phyloP scores from a whole-genome alignment of 2,329 filamentous ascomycete genomes.

The Incumbomyces delicatus region DNA sequence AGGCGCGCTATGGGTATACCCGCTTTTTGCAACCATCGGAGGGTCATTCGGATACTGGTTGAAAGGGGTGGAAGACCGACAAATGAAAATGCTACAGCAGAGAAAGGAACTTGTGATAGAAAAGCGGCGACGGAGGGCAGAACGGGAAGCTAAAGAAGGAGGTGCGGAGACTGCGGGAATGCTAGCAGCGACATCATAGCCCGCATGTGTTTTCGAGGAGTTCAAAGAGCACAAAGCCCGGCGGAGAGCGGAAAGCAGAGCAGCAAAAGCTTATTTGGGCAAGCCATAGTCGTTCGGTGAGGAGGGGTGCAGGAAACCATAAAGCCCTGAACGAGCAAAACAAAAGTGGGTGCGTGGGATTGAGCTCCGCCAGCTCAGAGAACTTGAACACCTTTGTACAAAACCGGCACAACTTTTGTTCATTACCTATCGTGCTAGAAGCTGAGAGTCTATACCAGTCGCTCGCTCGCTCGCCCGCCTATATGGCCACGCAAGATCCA shows the following conservation, averaged over 20 bases:
- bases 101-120: conserved; percentile 74
- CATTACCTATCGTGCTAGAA: conserved; percentile 11
- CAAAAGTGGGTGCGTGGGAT: too few species aligned
- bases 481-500: conserved; percentile 8
- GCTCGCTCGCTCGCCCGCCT: conserved; percentile 4
- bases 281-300: not conserved
- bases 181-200: conserved; percentile 19
- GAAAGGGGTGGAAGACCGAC: conserved; percentile 75
- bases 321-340: too few species aligned
- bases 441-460: conserved; percentile 17
- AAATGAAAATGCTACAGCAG: conserved; percentile 65
- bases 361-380: too few species aligned
- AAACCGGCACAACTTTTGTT: conserved; percentile 7
- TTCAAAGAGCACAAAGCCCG: not conserved
- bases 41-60: conserved; percentile 97
- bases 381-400: too few species aligned
- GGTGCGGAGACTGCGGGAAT: conserved; percentile 15
- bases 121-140: conserved; percentile 73
- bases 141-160: conserved; percentile 44
- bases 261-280: not conserved
- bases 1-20: conserved; percentile 81
- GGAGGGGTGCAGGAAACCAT: not conserved
- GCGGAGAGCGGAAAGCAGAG: not conserved
- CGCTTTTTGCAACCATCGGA: conserved; percentile 73
- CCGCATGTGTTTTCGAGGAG: not conserved